Evolutionary conservation across 306 rosid species (phyloP), one percentile per base, ranked within the genome.

Genomic region (Cicer judaicum): DNA sequence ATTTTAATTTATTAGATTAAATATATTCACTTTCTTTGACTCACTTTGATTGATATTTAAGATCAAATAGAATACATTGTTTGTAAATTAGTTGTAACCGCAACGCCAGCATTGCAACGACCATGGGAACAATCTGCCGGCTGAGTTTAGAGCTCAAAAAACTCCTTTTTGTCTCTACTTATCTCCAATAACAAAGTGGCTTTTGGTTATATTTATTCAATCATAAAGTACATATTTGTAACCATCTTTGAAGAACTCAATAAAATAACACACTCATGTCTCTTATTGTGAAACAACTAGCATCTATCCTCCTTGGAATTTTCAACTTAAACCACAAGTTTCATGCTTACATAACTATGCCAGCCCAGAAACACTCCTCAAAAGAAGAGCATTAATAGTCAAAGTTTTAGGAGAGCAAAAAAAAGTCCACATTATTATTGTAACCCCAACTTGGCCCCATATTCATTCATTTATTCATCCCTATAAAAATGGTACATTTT

Each of bases 401-500:
- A 59, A 59, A 59, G 29, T 53, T 40, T 1, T 63, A 70, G 65
- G 73, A 64, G 55, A 74, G 70, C 21, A 19, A 64, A 65, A 40
- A 63, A 14, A 39, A 65, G 81, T 72, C 74, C 54, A 19, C 55
- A 66, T 65, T 49, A 68, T 79, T 79, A 78, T 65, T 79, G 60
- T 72, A 70, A 70, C 62, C 63, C 50, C 63, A 53, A 24, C 8
- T 53, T 59, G 29, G 11, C 72, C 46, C 62, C n/a, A 43, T 29
- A 29, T 79, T 72, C 68, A 64, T 44, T 47, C 49, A 57, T 48
- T 40, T 19, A 19, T 19, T 19, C 21, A 19, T 19, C 21, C 24
- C 80, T 84, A 86, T 79, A 81, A 85, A 85, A 87, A 74, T 63
- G 83, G 82, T 80, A 83, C 74, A 80, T 61, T 57, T 72, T 79